These are phyloP conservation scores for Beauveria caledonica DNA, from an alignment of 2,329 filamentous ascomycete species.

Conservation along the genomic window DNA sequence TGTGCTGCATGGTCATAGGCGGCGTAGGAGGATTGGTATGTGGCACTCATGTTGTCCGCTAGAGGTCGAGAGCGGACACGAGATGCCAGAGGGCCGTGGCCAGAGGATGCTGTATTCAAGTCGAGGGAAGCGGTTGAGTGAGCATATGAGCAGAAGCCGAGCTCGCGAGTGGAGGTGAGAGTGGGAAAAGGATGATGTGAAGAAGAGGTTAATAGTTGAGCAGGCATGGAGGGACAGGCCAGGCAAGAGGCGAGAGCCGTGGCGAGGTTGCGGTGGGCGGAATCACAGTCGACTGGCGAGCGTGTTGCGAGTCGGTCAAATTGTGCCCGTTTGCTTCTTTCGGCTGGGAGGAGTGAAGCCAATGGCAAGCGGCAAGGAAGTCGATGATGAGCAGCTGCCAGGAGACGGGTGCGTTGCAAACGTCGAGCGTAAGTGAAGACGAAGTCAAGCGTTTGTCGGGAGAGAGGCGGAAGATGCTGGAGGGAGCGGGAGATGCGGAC, in stretches of 20 bases:
- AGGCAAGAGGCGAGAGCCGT: background rate
- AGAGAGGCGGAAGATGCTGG: background rate
- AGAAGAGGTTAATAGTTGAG: slow-evolving; percentile 1
- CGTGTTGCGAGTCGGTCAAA: background rate
- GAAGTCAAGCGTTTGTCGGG: slow-evolving; percentile 3
- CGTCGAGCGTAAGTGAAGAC: background rate
- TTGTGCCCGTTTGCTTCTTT: slow-evolving; percentile 4
- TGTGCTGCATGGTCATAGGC: slow-evolving; percentile 40
- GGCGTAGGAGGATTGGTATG: slow-evolving; percentile 41
- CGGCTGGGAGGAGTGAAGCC: background rate
- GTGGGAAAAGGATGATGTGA: background rate
- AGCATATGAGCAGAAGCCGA: background rate
- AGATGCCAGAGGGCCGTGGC: background rate
- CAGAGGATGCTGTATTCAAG: background rate
- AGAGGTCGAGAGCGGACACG: slow-evolving; percentile 13
- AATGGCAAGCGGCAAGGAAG: background rate
- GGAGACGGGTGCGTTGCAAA: background rate
- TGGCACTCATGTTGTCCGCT: slow-evolving; percentile 42
- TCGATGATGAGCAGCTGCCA: background rate
- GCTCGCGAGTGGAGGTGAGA: background rate
- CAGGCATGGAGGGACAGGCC: background rate
- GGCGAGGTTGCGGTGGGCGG: background rate
- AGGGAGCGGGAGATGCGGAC: background rate
- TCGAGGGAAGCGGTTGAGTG: background rate
- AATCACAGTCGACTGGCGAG: background rate